Percentiles rank a stretch among this genome's conserved stretches.
Evolutionary conservation across 371 early-diverging fungal genomes (phyloP).

Genomic region (Mortierella sp.): DNA sequence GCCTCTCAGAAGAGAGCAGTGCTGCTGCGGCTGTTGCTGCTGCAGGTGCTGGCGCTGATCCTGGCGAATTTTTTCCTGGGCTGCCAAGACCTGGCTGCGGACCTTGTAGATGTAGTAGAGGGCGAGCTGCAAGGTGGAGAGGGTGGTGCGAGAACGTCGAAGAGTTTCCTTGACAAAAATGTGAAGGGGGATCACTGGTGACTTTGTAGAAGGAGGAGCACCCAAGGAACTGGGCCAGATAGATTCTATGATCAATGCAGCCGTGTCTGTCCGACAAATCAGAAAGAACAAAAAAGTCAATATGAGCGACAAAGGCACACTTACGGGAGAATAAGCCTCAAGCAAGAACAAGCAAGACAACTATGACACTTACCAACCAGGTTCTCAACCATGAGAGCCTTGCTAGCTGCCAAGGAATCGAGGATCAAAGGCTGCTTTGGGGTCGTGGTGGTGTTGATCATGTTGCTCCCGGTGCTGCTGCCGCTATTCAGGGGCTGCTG

Average conservation of each 20-base stretch:
- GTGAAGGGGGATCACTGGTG: constrained; percentile 71
- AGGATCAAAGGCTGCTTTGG: constrained; percentile 47
- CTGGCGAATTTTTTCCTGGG: constrained; percentile 51
- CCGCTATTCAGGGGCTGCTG: constrained; percentile 10
- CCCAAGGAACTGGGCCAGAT: constrained; percentile 63
- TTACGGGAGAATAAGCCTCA: not conserved
- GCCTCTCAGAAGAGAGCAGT: constrained; percentile 16
- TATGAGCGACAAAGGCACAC: not conserved
- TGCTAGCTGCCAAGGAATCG: constrained; percentile 43
- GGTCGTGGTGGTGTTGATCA: constrained; percentile 19
- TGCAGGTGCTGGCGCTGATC: constrained; percentile 52
- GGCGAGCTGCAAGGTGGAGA: constrained; percentile 81
- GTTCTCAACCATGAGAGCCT: constrained; percentile 47
- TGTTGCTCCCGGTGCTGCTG: constrained; percentile 10
- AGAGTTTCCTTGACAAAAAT: constrained; percentile 83
- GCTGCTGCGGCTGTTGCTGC: constrained; percentile 23
- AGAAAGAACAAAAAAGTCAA: not conserved
- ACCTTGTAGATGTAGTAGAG: constrained; percentile 76
- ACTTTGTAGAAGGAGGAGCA: constrained; percentile 36
- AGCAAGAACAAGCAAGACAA: not conserved
- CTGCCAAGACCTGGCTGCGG: constrained; percentile 49
- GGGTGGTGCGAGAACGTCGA: constrained; percentile 81
- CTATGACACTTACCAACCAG: constrained; percentile 51
- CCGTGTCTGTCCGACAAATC: constrained; percentile 58
- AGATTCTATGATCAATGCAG: constrained; percentile 69